Evolutionary conservation across 2,329 filamentous ascomycete genomes (phyloP), one percentile per base, ranked within the genome.

Genomic region (Fusarium sp.): DNA sequence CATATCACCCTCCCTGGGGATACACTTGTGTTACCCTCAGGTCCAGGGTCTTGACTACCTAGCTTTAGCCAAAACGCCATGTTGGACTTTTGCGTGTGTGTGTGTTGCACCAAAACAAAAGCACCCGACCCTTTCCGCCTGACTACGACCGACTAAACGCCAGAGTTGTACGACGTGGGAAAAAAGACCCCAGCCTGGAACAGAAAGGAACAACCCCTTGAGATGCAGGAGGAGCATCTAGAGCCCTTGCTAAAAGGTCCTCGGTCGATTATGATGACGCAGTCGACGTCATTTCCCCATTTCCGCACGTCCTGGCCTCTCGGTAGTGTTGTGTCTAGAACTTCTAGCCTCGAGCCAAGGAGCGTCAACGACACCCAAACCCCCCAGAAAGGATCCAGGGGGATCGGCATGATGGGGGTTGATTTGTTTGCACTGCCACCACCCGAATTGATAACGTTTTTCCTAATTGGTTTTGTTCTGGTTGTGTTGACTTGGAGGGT

Each of bases 241-340:
- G 61, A 63, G 40, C 40, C n/a, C 49, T 49, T 27, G 13, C 23
- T 20, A 20, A 13, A 29, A 16, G 23, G 10, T 33, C 23, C 44
- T 58, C 33, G 25, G 42, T 58, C 27, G 56, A 68, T 44, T 29
- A 56, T 59, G 40, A 56, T 46, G 57, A 61, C 54, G 14, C 54
- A 44, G 34, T 34, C 60, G 40, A 70, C 64, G 67, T 70, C 67
- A 70, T 70, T 27, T 60, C 59, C 60, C 44, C 27, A 59, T 60
- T 49, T 56, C 49, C 51, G 44, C 34, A 50, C 58, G 67, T 34
- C 67, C 53, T 67, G 67, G 25, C 23, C 44, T 55, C 54, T 70
- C 16, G 38, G 51, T 69, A 68, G 67, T 68, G 64, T 23, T 57
- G 51, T 59, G 68, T 57, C 68, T 62, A 53, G 68, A 65, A 63